Evolutionary conservation across 495 filamentous ascomycete genomes (phyloP), one percentile per base, ranked within the genome.

Genomic region (Penicillium malachiteum): DNA sequence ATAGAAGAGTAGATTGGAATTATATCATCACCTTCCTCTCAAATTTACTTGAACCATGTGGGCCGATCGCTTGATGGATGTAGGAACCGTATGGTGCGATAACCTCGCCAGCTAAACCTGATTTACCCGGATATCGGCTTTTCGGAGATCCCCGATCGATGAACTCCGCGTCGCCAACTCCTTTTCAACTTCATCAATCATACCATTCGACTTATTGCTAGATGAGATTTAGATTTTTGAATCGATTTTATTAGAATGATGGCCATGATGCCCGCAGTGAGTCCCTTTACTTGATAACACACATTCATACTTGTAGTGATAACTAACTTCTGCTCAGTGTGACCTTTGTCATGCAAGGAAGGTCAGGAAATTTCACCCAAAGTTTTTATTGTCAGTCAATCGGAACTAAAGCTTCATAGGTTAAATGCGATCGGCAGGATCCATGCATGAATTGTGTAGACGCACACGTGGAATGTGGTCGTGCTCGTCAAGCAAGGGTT

Each of bases 351-450:
- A 70, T 54, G 49, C 46, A 18, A 59, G 67, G 59, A 70, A 70
- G 60, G 67, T 68, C 26, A 44, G 51, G 21, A 26, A 53, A 16
- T 30, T 41, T 50, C 13, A 16, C 3, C 5, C 5, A 43, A 3
- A 32, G 43, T 7, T 37, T 34, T 21, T 18, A 6, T 7, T 26
- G 3, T 21, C 13, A 9, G 31, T 9, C 16, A 18, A 38, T 33
- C 56, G 43, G 21, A 54, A 32, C 21, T 1, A 12, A 35, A 43
- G 6, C 6, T 14, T 16, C 35, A n/a, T 40, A 70, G 65, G 60
- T 68, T 9, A 70, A 68, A 61, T 70, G 67, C 31, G 67, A 70
- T 53, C 63, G 67, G 7, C 56, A 65, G 32, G 52, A 63, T 45
- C 67, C 65, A 44, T 70, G 67, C 30, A 49, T 58, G 40, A 66